Evolutionary conservation across 2,329 filamentous ascomycete species (phyloP).

Genomic region (Aspergillus spinulosporus): DNA sequence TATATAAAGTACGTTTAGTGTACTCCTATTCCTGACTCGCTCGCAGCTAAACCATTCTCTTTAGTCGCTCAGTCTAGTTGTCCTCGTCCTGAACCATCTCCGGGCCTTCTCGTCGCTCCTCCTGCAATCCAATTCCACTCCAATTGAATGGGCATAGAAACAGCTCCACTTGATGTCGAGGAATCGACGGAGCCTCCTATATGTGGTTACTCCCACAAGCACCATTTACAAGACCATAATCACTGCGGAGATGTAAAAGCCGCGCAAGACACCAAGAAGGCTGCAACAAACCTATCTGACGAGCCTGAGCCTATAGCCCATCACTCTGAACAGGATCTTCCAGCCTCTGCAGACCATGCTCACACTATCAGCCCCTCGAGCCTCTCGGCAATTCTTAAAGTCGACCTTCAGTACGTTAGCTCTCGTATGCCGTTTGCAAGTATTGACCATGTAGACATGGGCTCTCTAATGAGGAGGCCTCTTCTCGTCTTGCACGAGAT

Average conservation of each 20-base stretch:
- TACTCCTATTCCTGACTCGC: not conserved
- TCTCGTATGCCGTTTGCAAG: not conserved
- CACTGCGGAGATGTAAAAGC: slow-evolving; percentile 22
- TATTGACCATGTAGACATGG: slow-evolving; percentile 51
- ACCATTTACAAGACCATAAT: slow-evolving; percentile 23
- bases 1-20: slow-evolving; percentile 13
- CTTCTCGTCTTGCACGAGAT: slow-evolving; percentile 64
- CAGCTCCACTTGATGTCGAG: slow-evolving; percentile 40
- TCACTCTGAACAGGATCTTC: not conserved
- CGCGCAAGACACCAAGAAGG: slow-evolving; percentile 22
- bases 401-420: slow-evolving; percentile 27
- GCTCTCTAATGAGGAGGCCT: slow-evolving; percentile 62
- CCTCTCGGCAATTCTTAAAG: slow-evolving; percentile 25
- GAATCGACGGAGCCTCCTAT: slow-evolving; percentile 45
- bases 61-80: slow-evolving; percentile 5
- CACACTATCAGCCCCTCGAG: slow-evolving; percentile 26
- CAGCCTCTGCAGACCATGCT: slow-evolving; percentile 24
- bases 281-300: slow-evolving; percentile 4
- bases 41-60: slow-evolving; percentile 1
- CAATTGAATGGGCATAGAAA: slow-evolving; percentile 45
- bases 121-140: slow-evolving; percentile 12
- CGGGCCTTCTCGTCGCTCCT: not conserved
- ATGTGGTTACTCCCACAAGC: slow-evolving; percentile 34
- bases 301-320: slow-evolving; percentile 1
- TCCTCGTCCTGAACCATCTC: not conserved